Base-by-base conservation (phyloP, 129 eudicot species). In the Flaveria robusta region DNA sequence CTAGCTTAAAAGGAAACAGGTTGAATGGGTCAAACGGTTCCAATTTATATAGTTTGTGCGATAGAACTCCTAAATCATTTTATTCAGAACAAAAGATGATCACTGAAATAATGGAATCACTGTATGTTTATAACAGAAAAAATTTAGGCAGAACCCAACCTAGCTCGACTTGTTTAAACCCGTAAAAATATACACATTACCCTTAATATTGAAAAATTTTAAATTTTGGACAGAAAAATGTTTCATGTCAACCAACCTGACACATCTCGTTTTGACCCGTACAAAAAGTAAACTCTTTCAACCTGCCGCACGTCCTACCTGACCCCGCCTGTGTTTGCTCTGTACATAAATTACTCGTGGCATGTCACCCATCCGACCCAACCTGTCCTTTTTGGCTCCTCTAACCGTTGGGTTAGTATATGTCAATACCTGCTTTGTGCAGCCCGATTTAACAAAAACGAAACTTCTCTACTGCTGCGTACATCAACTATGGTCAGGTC, bases 401-500 rank as follows among this genome's bases (percentile, higher is more conserved):
- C 3, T 52, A 52, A 55, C 27, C 13, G 9, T 55, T 55, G 1
- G 13, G 12, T 20, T 54, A 19, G 2, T 55, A 20, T 55, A 55
- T 55, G 23, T 4, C 62, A 63, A 9, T 81, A 95, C 99, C 99
- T 88, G 95, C 96, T 84, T 70, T 91, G 94, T 63, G 92, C 95
- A 50, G 99, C 99, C 64, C 90, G 93, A 19, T 84, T 89, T 68
- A 95, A 81, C 72, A 95, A 85, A 91, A 82, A 91, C 11, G 99
- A 86, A 73, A 95, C 99, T 79, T 95, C 96, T 76, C 80, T 82
- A 66, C 88, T 85, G 74, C 97, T 91, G 26, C 92, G 81, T n/a
- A 95, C 97, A 69, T 95, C 99, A 41, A 89, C 74, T 66, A 95
- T 54, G 34, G 96, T 91, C 73, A 95, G 74, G 77, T 91, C 99